Evolutionary conservation across 768 basidiomycete species (phyloP), one percentile per base, ranked within the genome.

Genomic region (Boletus bicolor): DNA sequence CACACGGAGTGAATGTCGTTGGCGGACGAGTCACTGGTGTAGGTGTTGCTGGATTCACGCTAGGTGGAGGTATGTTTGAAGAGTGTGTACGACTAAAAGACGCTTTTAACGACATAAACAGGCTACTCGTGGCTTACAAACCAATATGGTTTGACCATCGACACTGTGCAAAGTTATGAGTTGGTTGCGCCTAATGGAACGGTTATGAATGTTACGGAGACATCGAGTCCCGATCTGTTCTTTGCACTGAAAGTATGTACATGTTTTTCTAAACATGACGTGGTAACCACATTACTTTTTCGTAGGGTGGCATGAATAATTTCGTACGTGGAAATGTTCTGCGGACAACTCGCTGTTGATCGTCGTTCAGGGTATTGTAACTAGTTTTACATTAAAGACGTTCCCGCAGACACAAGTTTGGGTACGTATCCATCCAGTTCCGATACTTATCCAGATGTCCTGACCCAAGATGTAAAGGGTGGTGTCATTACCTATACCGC

Each of bases 231-330:
- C 0, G 76, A 79, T 52, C 53, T 81, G 1, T 79, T 78, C 67
- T 80, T 72, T 44, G 76, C 65, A n/a, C 63, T 80, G n/a, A 78
- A 73, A 65, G 78, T 77, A 57, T 9, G 24, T 49, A 57, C 9
- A 21, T 49, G 3, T 0, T 21, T 48, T 32, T 45, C 0, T 8
- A 11, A 36, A 7, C 5, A 35, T 48, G 38, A 4, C 11, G 1
- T 6, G 0, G 11, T 44, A 17, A 11, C 7, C 19, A 55, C 11
- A 17, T 49, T 49, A 6, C 43, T 49, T 15, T 19, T 35, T 21
- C 1, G 4, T 51, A 85, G 82, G 86, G 85, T 34, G 85, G 84
- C 10, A 65, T 75, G 59, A 85, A 87, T 58, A 87, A 87, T 57
- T 86, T 84, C 55, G 78, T 77, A 43, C 9, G 68, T 49, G 12